A percentile compares a stretch with the other conserved stretches of the same genome.
These are phyloP conservation scores for Globisporangium spiculum DNA, from an alignment of 352 stramenopile species.

Conservation along the genomic window DNA sequence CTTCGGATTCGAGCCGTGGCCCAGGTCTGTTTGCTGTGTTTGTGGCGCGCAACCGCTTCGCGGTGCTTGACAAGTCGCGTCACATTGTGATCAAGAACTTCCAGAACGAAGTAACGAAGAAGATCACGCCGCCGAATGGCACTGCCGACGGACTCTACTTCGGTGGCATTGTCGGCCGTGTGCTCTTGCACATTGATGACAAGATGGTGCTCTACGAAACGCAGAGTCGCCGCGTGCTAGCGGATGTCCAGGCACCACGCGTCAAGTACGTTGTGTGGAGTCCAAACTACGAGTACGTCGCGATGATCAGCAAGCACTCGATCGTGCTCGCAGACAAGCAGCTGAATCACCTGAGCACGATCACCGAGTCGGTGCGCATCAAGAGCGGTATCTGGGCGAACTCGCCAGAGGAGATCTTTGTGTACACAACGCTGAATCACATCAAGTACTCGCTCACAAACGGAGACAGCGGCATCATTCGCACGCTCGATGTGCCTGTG, in stretches of 20 bases:
- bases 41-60: conserved; percentile 97
- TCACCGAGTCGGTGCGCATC: conserved; percentile 96
- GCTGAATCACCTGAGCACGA: conserved; percentile 96
- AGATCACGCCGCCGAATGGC: conserved; percentile 93
- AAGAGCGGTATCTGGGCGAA: conserved; percentile 94
- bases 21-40: conserved; percentile 96
- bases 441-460: conserved; percentile 93
- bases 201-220: conserved; percentile 99
- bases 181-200: conserved; percentile 96
- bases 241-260: conserved; percentile 93
- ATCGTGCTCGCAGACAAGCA: conserved; percentile 97
- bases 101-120: conserved; percentile 98
- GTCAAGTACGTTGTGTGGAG: conserved; percentile 99
- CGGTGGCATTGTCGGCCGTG: conserved; percentile 94
- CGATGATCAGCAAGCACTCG: conserved; percentile 97
- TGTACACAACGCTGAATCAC: conserved; percentile 98
- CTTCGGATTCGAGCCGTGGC: conserved; percentile 92
- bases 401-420: conserved; percentile 91
- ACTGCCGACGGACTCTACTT: conserved; percentile 96
- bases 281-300: conserved; percentile 95
- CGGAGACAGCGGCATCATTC: conserved; percentile 97
- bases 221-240: conserved; percentile 94
- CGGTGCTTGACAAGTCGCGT: conserved; percentile 95
- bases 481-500: conserved; percentile 96
- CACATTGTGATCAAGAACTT: conserved; percentile 99